Percentiles rank a stretch among this genome's conserved stretches.
Conservation (phyloP, 306 rosid genomes). For the Castanea crenata region DNA sequence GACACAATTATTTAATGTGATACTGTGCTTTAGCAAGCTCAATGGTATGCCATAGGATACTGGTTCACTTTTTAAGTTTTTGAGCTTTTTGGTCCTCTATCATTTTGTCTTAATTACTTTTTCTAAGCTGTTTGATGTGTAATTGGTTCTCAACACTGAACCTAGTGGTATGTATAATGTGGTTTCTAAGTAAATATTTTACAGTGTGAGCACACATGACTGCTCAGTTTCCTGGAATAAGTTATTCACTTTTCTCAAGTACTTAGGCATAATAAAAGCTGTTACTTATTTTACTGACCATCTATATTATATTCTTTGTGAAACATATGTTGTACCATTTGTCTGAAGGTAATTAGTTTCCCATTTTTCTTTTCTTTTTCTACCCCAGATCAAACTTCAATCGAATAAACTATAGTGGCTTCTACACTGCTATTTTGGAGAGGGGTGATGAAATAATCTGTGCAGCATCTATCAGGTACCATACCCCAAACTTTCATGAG, state of each 20-base stretch:
- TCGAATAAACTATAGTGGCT: conserved; percentile 81
- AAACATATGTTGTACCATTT: conserved; percentile 18
- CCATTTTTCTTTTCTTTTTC: conserved; percentile 2
- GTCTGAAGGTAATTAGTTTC: neutral
- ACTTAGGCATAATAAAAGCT: neutral
- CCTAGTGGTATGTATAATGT: neutral
- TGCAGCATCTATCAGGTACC: conserved; percentile 90
- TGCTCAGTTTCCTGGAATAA: neutral
- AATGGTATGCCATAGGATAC: neutral
- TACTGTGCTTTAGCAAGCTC: neutral
- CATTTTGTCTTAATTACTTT: neutral
- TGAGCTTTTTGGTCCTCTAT: neutral
- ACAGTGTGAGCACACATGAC: neutral
- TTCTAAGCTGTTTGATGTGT: neutral
- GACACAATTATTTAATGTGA: neutral
- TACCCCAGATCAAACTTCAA: conserved; percentile 77
- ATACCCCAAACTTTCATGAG: neutral
- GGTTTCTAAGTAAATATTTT: neutral
- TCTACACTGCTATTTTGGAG: conserved; percentile 92
- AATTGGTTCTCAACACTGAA: neutral
- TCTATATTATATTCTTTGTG: neutral
- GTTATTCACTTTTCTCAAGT: neutral
- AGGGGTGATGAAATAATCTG: conserved; percentile 92
- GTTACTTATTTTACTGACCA: neutral
- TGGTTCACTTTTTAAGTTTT: neutral